These are phyloP conservation scores for Gnaphalium uliginosum DNA, from an alignment of 129 eudicot species.

Conservation along the genomic window DNA sequence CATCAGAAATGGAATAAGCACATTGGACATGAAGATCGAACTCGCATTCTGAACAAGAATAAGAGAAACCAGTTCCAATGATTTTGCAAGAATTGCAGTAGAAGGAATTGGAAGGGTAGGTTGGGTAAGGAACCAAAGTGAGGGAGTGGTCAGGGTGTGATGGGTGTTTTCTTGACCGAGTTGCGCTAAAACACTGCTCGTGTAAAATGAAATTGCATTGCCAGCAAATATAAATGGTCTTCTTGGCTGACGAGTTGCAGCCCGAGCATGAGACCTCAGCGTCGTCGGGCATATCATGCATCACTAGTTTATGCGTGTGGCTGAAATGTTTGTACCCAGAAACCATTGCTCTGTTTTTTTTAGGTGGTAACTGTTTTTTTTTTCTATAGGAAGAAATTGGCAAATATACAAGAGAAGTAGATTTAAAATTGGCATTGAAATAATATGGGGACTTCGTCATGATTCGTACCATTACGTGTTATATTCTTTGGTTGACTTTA, in stretches of 20 bases:
- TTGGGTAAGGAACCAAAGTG: slow-evolving; percentile 37
- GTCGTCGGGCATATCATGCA: slow-evolving; percentile 53
- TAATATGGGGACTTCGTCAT: slow-evolving; percentile 15
- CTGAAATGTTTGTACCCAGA: slow-evolving; percentile 64
- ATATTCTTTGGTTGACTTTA: slow-evolving; percentile 13
- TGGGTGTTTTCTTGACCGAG: slow-evolving; percentile 38
- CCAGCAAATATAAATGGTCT: slow-evolving; percentile 34
- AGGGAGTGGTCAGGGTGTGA: slow-evolving; percentile 43
- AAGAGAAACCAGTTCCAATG: slow-evolving; percentile 44
- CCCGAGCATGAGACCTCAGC: slow-evolving; percentile 53
- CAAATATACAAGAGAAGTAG: too few relatives aligned
- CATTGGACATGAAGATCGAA: slow-evolving; percentile 49
- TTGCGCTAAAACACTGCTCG: slow-evolving; percentile 36
- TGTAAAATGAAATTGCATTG: slow-evolving; percentile 39
- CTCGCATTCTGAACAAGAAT: slow-evolving; percentile 41
- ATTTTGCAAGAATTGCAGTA: slow-evolving; percentile 42
- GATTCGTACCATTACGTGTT: background rate
- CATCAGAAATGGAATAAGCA: slow-evolving; percentile 35
- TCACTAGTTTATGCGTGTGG: slow-evolving; percentile 54
- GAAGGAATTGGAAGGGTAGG: slow-evolving; percentile 46
- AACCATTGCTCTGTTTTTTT: slow-evolving; percentile 42
- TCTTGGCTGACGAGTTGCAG: slow-evolving; percentile 36
- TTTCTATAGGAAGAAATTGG: background rate
- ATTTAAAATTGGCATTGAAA: background rate
- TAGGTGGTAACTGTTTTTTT: background rate